phyloP scores from a whole-genome alignment of 495 filamentous ascomycete species.

The Trichoderma gamsii region DNA sequence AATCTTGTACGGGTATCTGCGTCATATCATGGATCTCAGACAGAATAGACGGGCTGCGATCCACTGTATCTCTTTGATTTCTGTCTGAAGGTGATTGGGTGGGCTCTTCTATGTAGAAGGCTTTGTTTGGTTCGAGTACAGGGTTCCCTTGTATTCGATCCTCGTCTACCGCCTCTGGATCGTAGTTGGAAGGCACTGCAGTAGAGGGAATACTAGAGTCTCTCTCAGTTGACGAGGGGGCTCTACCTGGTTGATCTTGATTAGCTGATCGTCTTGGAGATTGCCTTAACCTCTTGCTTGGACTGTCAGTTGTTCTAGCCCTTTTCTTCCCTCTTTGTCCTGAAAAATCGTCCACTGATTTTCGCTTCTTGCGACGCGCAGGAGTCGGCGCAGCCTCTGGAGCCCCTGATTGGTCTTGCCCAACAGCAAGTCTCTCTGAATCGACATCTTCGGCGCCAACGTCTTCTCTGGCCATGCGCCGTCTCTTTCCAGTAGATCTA shows the following conservation, averaged over 20 bases:
- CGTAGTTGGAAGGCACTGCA: no score
- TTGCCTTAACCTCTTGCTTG: background rate
- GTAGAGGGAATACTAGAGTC: no score
- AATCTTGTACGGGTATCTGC: background rate
- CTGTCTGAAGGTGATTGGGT: background rate
- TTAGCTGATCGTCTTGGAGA: background rate
- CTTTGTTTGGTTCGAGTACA: background rate
- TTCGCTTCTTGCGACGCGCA: background rate
- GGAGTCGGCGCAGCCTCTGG: background rate
- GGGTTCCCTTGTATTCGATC: background rate
- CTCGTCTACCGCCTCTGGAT: no score
- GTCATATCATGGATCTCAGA: no score
- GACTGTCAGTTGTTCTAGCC: background rate
- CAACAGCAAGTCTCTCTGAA: background rate
- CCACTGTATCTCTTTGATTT: background rate
- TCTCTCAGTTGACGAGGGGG: no score
- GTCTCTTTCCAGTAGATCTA: background rate
- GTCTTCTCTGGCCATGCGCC: background rate
- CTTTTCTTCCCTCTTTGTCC: background rate
- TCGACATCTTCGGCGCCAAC: background rate
- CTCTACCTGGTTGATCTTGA: no score
- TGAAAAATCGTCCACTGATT: background rate
- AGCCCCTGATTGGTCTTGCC: background rate
- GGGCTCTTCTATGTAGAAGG: background rate
- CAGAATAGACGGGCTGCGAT: background rate